Evolutionary conservation across 257 asterid genomes (phyloP), one percentile per base, ranked within the genome.

Genomic region (Parsonsia alboflavescens): DNA sequence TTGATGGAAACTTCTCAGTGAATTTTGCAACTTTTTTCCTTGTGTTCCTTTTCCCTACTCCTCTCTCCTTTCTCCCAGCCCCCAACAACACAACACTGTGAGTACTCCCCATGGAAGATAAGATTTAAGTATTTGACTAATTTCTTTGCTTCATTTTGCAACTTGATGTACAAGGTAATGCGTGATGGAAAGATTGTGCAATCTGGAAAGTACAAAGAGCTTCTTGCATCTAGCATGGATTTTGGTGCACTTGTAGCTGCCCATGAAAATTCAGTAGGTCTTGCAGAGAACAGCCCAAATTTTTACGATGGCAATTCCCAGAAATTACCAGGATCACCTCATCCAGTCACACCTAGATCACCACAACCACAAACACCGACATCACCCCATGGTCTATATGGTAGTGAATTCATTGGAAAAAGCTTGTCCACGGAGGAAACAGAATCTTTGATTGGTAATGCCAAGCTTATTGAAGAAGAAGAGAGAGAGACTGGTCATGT

Each of bases 401-500:
- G 61, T 76, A 0, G 71, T 66, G 87, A 85, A 50, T 70, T 75
- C 8, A 66, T 71, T 56, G 64, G 72, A 30, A 81, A 75, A 36
- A 61, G 49, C 74, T 75, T 75, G 53, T 53, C 80, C 70, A 39
- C 44, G 21, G 83, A 85, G 52, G 72, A 80, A 67, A 36, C 84
- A 4, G 69, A 73, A 26, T 42, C 83, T 57, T 78, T 64, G 26
- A 64, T 71, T 73, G 87, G 76, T 1, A 78, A 72, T 53, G 80
- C 90, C 9, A 89, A 85, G 78, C 92, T 92, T 70, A 84, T 90
- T 4, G 85, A 89, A 72, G 96, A 92, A 0, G 97, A 92, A 70
- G 91, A 89, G 77, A 77, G 97, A 71, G 97, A 83, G 74, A 85
- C 82, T 0, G 97, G 96, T 2, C 80, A 73, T n/a, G 88, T 92